Conservation (phyloP, 23 red algal genomes). For the Gracilaria vermiculophylla region DNA sequence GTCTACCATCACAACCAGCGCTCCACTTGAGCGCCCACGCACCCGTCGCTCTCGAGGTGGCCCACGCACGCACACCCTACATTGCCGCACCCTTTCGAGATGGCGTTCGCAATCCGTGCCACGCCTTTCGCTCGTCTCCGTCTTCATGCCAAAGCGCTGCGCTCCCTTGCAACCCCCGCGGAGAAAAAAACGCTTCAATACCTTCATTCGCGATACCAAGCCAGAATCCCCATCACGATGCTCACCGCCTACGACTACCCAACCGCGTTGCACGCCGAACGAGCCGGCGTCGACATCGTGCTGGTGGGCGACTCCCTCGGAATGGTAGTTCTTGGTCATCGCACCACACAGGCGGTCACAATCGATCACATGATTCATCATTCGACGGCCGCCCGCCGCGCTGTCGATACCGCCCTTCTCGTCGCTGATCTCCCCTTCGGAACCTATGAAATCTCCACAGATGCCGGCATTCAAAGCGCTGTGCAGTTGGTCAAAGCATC, state of each 20-base stretch:
- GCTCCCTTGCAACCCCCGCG: neutral
- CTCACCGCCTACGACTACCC: slow-evolving; percentile 99
- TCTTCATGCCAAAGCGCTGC: too few relatives aligned
- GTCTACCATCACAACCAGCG: too few relatives aligned
- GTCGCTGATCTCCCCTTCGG: slow-evolving; percentile 97
- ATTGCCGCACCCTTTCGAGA: too few relatives aligned
- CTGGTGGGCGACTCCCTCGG: slow-evolving; percentile 94
- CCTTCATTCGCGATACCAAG: neutral
- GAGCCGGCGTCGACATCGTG: slow-evolving; percentile 81
- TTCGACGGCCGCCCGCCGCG: slow-evolving; percentile 67
- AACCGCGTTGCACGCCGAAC: slow-evolving; percentile 90
- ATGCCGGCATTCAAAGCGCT: slow-evolving; percentile 67
- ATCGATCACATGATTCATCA: slow-evolving; percentile 96
- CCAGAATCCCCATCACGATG: slow-evolving; percentile 70
- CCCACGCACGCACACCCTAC: too few relatives aligned
- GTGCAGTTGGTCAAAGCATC: slow-evolving; percentile 72
- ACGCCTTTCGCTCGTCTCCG: too few relatives aligned
- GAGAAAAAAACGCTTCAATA: slow-evolving; percentile 9
- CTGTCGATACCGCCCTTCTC: slow-evolving; percentile 56
- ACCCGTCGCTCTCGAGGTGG: too few relatives aligned
- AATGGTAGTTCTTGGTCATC: slow-evolving; percentile 92
- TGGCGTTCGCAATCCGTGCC: too few relatives aligned
- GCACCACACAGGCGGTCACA: slow-evolving; percentile 91
- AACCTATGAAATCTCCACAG: slow-evolving; percentile 61
- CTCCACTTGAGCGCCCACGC: too few relatives aligned